Conservation (phyloP, 164 flowering plant species). For the Protea cynaroides region DNA sequence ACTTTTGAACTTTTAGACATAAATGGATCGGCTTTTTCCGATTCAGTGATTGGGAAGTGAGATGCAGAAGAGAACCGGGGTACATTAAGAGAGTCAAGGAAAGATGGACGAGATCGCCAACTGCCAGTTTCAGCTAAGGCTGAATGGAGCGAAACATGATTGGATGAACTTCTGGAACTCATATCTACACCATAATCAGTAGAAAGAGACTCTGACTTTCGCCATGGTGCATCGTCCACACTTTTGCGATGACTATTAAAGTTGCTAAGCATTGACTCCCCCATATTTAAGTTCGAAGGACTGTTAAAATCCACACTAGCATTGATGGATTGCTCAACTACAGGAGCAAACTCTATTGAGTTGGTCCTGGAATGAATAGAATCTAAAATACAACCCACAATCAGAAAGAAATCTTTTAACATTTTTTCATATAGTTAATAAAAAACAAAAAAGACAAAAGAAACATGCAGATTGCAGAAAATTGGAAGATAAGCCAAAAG, state of each 20-base stretch:
- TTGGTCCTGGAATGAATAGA: constrained; percentile 9
- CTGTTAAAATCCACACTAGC: constrained; percentile 7
- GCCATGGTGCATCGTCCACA: constrained; percentile 19
- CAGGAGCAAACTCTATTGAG: constrained; percentile 20
- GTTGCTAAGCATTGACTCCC: constrained; percentile 23
- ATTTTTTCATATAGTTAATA: not conserved
- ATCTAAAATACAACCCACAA: constrained; percentile 20
- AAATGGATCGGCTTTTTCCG: constrained; percentile 23
- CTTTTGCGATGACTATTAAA: constrained; percentile 18
- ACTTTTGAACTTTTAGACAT: constrained; percentile 19
- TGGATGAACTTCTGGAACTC: constrained; percentile 24
- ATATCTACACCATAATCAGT: constrained; percentile 26
- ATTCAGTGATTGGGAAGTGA: constrained; percentile 20
- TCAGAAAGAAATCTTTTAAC: not conserved
- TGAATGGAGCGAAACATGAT: constrained; percentile 29
- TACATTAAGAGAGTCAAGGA: constrained; percentile 70
- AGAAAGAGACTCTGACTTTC: constrained; percentile 25
- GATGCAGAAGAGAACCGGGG: constrained; percentile 39
- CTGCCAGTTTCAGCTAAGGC: constrained; percentile 27
- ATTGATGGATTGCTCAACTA: constrained; percentile 13
- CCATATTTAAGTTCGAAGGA: constrained; percentile 13
- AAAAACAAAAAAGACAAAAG: not conserved
- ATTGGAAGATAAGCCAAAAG: not conserved
- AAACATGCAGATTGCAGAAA: not conserved
- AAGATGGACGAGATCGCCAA: constrained; percentile 74